Percentiles rank a stretch among this genome's conserved stretches.
These are phyloP conservation scores for Verticillium zaregamsianum DNA, from an alignment of 2,329 filamentous ascomycete species.

Conservation along the genomic window DNA sequence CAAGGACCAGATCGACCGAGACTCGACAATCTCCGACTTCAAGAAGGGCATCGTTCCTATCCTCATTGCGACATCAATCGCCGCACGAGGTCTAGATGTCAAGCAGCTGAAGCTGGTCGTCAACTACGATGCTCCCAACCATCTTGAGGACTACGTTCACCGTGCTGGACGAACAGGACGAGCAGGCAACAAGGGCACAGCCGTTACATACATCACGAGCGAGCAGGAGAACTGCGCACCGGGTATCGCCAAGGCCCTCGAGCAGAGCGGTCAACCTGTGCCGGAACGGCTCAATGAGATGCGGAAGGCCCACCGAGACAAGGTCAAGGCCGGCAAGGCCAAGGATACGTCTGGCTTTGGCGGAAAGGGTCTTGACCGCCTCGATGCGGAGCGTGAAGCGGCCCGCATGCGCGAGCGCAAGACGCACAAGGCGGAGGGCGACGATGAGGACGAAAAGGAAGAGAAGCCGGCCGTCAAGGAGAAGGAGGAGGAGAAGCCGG, in stretches of 20 bases:
- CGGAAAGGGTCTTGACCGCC: constrained; percentile 86
- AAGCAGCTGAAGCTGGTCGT: constrained; percentile 94
- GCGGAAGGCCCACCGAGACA: constrained; percentile 74
- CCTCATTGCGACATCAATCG: constrained; percentile 90
- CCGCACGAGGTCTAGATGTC: constrained; percentile 90
- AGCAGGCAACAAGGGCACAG: constrained; percentile 90
- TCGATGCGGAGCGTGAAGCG: constrained; percentile 87
- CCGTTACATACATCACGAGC: constrained; percentile 88
- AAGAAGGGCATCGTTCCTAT: constrained; percentile 88
- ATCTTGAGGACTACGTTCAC: constrained; percentile 95
- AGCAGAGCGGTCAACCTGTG: constrained; percentile 81
- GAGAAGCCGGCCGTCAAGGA: constrained; percentile 50
- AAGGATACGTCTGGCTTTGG: constrained; percentile 90
- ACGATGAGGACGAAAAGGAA: constrained; percentile 75
- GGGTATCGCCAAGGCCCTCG: constrained; percentile 86
- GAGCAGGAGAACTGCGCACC: constrained; percentile 88
- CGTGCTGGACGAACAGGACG: constrained; percentile 89
- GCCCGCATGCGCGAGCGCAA: constrained; percentile 83
- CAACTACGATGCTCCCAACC: constrained; percentile 92
- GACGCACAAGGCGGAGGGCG: constrained; percentile 82
- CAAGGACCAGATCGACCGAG: constrained; percentile 88
- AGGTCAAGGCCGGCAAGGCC: constrained; percentile 88
- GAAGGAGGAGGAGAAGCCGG: constrained; percentile 66
- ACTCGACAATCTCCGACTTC: constrained; percentile 90
- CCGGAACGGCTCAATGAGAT: constrained; percentile 65